Base-by-base conservation (phyloP, 2,329 filamentous ascomycete species). In the Sclerotinia minor region DNA sequence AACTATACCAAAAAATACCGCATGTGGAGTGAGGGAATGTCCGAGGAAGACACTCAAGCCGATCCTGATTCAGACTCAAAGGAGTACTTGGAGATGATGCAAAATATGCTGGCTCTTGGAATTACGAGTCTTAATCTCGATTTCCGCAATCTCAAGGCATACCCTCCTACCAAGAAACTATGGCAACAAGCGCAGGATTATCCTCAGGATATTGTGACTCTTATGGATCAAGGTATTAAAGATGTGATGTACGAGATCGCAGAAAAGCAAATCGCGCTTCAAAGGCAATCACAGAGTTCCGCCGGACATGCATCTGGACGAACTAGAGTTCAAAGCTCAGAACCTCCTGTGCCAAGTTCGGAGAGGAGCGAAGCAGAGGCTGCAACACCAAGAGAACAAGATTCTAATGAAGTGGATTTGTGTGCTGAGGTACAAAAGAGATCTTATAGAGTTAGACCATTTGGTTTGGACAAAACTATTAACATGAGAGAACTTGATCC, bases 171-270 rank as follows among this genome's bases (percentile, higher is more conserved):
- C 0, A 84, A 90, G 74, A 98, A 98, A 80, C 83, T 99, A 67
- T 98, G 93, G 92, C 92, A 98, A 78, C 96, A 99, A 79, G 83
- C 96, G 68, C 92, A 96, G 77, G 89, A 91, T 19, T 99, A 97
- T 76, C 95, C 95, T 0, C 93, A 95, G 76, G 95, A 99, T 83
- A 94, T 99, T 65, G 91, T 99, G 55, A 94, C 94, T 3, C 84
- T 98, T 58, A 97, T 99, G 90, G 96, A 99, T 84, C 92, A 96
- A 78, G 89, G 89, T 7, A 87, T 97, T 63, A 96, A 97, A 77
- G 94, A 99, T 79, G 84, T 92, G 65, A 96, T 98, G 89, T 87
- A 95, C 32, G 94, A 97, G 76, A 81, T 98, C 61, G 93, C 94
- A 0, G 87, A 91, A 70, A 89, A 89, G 69, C 90, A 96, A 75